Percentiles rank a stretch among this genome's conserved stretches.
phyloP scores from a whole-genome alignment of 306 rosid species.

The Pyrus betulifolia region DNA sequence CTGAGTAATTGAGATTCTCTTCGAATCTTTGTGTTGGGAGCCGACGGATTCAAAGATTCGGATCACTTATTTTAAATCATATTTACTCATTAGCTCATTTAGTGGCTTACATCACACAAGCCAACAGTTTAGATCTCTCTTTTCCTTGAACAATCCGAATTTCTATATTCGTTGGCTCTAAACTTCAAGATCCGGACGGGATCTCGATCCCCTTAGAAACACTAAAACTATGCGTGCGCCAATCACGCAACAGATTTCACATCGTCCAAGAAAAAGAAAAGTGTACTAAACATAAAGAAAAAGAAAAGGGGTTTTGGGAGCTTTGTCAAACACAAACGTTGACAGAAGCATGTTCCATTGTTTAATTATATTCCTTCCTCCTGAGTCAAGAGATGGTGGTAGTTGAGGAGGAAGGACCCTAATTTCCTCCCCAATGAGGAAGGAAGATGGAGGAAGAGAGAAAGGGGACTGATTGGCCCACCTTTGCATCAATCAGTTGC shows the following conservation, averaged over 20 bases:
- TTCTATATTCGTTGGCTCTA: too few relatives aligned
- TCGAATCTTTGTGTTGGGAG: rapidly evolving
- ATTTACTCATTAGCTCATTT: rapidly evolving
- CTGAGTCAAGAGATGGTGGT: background rate
- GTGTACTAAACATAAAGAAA: background rate
- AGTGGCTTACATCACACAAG: rapidly evolving
- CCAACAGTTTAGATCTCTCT: too few relatives aligned
- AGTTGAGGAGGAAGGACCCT: background rate
- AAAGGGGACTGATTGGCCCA: background rate
- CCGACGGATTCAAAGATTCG: too few relatives aligned
- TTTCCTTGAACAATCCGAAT: too few relatives aligned
- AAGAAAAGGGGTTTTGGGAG: background rate
- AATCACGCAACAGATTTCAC: slow-evolving; percentile 34
- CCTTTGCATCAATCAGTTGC: background rate
- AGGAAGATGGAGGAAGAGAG: background rate
- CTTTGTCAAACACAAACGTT: slow-evolving; percentile 16
- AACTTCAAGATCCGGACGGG: too few relatives aligned
- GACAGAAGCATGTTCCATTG: background rate
- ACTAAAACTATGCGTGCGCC: slow-evolving; percentile 23
- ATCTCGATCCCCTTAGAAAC: background rate
- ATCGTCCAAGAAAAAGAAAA: slow-evolving; percentile 4
- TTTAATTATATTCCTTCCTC: background rate
- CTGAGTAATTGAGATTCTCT: too few relatives aligned
- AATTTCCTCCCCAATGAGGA: background rate
- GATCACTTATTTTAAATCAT: too few relatives aligned